A percentile compares a stretch with the other conserved stretches of the same genome.
phyloP scores from a whole-genome alignment of 2,329 filamentous ascomycete species.

The Alternaria gansuensis region DNA sequence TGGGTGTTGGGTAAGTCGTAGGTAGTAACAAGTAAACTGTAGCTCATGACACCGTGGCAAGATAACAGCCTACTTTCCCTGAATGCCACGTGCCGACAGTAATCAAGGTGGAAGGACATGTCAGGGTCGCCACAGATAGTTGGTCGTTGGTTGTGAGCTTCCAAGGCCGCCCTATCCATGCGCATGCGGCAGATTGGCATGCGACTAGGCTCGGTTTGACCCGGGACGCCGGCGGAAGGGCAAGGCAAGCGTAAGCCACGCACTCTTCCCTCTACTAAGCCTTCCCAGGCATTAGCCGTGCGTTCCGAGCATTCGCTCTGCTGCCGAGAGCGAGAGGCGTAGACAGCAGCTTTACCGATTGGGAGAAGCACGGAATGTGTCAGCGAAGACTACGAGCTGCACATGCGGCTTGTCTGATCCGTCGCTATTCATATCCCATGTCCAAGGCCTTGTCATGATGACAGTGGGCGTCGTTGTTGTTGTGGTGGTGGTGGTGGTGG shows the following conservation, averaged over 20 bases:
- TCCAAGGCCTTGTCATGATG: background rate
- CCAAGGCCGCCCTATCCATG: slow-evolving; percentile 10
- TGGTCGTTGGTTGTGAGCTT: background rate
- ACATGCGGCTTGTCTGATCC: slow-evolving; percentile 2
- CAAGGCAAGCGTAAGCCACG: slow-evolving; percentile 4
- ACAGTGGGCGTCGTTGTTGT: background rate
- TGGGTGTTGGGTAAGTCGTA: slow-evolving; percentile 46
- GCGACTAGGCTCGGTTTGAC: slow-evolving; percentile 15
- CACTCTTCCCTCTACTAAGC: background rate
- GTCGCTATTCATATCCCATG: background rate
- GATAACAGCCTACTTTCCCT: background rate
- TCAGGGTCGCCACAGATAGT: background rate
- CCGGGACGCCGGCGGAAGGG: slow-evolving; percentile 8
- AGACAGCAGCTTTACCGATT: slow-evolving; percentile 9
- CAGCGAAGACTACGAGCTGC: slow-evolving; percentile 13
- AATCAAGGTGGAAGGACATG: background rate
- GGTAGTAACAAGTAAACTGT: background rate
- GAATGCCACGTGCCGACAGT: slow-evolving; percentile 12
- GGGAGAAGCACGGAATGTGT: slow-evolving; percentile 15
- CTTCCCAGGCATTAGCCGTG: background rate
- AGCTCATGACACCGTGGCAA: background rate
- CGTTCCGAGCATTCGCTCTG: background rate
- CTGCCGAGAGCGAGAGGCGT: slow-evolving; percentile 8
- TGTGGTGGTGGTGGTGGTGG: background rate
- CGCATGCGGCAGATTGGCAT: slow-evolving; percentile 18